A percentile compares a stretch with the other conserved stretches of the same genome.
Evolutionary conservation across 352 stramenopile species (phyloP).

Genomic region (Globisporangium alternatum): DNA sequence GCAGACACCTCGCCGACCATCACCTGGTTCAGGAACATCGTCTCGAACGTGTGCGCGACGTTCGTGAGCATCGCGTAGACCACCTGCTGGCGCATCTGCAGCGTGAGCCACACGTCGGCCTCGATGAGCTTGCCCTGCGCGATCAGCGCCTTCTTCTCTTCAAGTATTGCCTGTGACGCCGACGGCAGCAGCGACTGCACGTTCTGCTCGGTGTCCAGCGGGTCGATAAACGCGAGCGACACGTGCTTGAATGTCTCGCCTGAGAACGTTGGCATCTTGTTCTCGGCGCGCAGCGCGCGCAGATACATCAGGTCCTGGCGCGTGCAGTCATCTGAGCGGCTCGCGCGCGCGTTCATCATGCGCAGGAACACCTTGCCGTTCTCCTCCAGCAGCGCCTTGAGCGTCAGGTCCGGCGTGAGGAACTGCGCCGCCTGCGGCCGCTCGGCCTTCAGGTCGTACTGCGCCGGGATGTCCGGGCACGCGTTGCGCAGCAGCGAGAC

Average conservation of each 20-base stretch:
- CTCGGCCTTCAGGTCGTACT: conserved; percentile 48
- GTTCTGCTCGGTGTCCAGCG: conserved; percentile 65
- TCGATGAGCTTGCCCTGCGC: conserved; percentile 74
- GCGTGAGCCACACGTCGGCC: conserved; percentile 78
- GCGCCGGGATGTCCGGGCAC: conserved; percentile 66
- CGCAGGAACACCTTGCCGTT: conserved; percentile 78
- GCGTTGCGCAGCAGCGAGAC: conserved; percentile 75
- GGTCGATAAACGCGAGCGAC: conserved; percentile 76
- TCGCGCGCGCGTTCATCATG: conserved; percentile 73
- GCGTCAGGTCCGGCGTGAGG: conserved; percentile 66
- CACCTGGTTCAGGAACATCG: conserved; percentile 71
- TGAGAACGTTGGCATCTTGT: conserved; percentile 86
- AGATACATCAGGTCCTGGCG: conserved; percentile 77
- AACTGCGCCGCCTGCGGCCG: conserved; percentile 59
- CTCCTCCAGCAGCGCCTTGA: conserved; percentile 73
- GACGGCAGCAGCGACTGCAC: conserved; percentile 77
- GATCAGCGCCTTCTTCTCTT: conserved; percentile 66
- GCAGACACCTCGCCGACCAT: conserved; percentile 65
- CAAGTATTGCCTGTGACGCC: conserved; percentile 44
- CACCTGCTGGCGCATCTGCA: conserved; percentile 85
- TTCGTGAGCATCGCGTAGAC: conserved; percentile 81
- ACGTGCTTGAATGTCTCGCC: conserved; percentile 74
- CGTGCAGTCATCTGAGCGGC: conserved; percentile 64
- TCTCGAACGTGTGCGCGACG: conserved; percentile 81
- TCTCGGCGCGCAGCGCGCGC: conserved; percentile 45